Evolutionary conservation across 306 rosid genomes (phyloP).

Genomic region (Spatholobus suberectus): DNA sequence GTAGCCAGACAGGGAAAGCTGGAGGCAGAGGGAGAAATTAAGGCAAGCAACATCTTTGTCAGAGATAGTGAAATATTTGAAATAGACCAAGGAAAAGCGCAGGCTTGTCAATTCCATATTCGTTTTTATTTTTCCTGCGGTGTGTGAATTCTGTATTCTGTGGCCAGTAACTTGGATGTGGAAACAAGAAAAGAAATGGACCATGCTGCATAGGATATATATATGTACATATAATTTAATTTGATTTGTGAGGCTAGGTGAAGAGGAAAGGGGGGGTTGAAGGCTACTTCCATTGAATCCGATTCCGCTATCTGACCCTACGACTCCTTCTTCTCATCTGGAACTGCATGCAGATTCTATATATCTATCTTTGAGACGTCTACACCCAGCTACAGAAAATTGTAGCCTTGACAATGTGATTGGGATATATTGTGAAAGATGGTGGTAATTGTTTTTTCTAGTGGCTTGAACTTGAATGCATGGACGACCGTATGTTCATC

Average conservation of each 20-base stretch:
- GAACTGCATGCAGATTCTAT: conserved; percentile 39
- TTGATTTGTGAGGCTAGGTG: conserved; percentile 24
- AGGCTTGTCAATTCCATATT: conserved; percentile 45
- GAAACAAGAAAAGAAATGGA: conserved; percentile 56
- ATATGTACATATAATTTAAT: not conserved
- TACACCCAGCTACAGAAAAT: conserved; percentile 39
- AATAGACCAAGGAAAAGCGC: conserved; percentile 24
- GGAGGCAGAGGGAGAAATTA: not conserved
- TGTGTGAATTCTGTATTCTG: conserved; percentile 33
- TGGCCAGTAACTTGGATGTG: conserved; percentile 50
- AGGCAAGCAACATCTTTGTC: conserved; percentile 33
- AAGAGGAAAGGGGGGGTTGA: not conserved
- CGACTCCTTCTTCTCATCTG: not conserved
- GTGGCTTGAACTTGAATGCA: conserved; percentile 35
- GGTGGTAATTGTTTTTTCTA: not conserved
- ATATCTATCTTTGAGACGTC: conserved; percentile 26
- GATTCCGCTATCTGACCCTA: conserved; percentile 44
- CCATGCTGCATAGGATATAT: conserved; percentile 15
- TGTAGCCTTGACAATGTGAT: conserved; percentile 18
- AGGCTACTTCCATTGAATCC: conserved; percentile 46
- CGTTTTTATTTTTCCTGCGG: not conserved
- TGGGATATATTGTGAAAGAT: conserved; percentile 23
- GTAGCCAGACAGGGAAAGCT: not conserved
- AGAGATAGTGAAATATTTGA: not conserved
- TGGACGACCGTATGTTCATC: conserved; percentile 28